phyloP scores from a whole-genome alignment of 2,329 filamentous ascomycete species.

The Aspergillus quadricinctus region DNA sequence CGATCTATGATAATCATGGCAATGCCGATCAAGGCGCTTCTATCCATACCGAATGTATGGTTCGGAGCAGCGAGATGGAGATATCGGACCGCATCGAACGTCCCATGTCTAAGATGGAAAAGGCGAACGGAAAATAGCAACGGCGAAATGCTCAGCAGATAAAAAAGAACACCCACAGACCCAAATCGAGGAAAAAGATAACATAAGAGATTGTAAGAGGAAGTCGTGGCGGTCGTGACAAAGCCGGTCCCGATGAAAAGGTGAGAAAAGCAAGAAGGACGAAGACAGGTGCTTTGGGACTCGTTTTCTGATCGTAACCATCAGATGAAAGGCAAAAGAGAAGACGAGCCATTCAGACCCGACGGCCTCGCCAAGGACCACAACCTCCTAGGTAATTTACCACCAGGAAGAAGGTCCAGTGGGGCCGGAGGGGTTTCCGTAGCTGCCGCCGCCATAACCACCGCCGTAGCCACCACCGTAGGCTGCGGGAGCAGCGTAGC shows the following conservation, averaged over 20 bases:
- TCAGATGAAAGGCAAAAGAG: conserved; percentile 29
- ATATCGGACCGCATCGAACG: conserved; percentile 37
- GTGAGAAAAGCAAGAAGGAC: conserved; percentile 12
- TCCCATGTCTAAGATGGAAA: conserved; percentile 31
- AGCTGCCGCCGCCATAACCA: conserved; percentile 21
- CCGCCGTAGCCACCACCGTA: conserved; percentile 29
- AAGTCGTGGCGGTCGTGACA: conserved; percentile 45
- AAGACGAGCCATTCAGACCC: conserved; percentile 35
- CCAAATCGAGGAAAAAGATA: conserved; percentile 15
- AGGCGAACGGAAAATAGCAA: conserved; percentile 24
- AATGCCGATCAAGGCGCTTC: conserved; percentile 35
- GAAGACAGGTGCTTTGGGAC: conserved; percentile 27
- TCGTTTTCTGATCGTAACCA: conserved; percentile 38
- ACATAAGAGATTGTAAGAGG: conserved; percentile 26
- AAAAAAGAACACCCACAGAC: conserved; percentile 22
- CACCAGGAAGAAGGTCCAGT: conserved; percentile 50
- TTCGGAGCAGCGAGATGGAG: conserved; percentile 25
- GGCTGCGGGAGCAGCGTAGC: conserved; percentile 11
- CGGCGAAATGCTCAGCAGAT: conserved; percentile 22
- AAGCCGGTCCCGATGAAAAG: conserved; percentile 37
- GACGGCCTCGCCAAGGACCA: conserved; percentile 39
- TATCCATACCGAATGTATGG: conserved; percentile 19
- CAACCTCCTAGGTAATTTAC: conserved; percentile 37
- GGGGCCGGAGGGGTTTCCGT: conserved; percentile 41
- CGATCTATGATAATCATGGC: conserved; percentile 51